Evolutionary conservation across 148 eudicot species (phyloP).

Genomic region (Chenopodium quinoa): DNA sequence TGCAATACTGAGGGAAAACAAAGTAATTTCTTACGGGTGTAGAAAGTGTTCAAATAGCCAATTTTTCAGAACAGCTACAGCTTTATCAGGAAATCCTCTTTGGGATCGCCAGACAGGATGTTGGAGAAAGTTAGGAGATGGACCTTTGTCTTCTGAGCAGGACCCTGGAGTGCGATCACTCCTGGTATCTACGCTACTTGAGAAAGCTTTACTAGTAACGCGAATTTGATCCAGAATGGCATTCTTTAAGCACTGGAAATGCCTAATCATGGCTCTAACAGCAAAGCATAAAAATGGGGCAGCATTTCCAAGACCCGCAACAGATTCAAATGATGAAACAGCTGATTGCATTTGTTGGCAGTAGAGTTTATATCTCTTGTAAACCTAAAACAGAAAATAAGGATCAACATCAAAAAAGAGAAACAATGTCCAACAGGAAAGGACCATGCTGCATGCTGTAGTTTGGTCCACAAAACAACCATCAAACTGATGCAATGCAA

Average conservation of each 20-base stretch:
- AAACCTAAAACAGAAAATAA: conserved; percentile 27
- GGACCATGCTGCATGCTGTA: not conserved
- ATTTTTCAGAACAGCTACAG: conserved; percentile 41
- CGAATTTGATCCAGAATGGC: conserved; percentile 47
- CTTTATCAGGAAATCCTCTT: conserved; percentile 51
- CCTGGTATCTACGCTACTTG: conserved; percentile 20
- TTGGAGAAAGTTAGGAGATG: conserved; percentile 27
- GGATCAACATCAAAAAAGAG: not conserved
- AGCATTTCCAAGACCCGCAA: conserved; percentile 50
- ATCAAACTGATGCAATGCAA: not conserved
- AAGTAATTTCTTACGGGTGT: conserved; percentile 39
- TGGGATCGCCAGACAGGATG: conserved; percentile 51
- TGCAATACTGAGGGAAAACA: not conserved
- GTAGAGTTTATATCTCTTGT: conserved; percentile 44
- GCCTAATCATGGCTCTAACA: conserved; percentile 39
- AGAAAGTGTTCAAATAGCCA: conserved; percentile 50
- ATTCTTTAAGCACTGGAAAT: conserved; percentile 45
- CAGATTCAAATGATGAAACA: conserved; percentile 46
- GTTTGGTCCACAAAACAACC: not conserved
- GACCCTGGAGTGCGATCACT: conserved; percentile 22
- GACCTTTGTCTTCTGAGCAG: conserved; percentile 25
- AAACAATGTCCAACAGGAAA: not conserved
- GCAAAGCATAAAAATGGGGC: conserved; percentile 47
- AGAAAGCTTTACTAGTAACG: conserved; percentile 26
- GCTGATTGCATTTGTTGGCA: conserved; percentile 54